Conservation (phyloP, 441 rosid species). For the Pelargonium fulgidum region DNA sequence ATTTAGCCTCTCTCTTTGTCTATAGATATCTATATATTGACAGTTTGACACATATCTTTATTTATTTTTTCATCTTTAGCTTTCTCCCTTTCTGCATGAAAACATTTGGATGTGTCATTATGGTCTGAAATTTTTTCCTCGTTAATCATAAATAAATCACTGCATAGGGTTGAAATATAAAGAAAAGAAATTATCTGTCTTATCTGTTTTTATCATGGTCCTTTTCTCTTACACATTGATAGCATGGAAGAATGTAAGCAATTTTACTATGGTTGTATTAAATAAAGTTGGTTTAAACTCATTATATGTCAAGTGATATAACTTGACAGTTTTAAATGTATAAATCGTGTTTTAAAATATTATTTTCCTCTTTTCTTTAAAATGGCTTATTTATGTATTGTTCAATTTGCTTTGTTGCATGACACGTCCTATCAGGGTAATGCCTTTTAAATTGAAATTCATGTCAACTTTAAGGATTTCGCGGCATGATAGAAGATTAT, state of each 20-base stretch:
- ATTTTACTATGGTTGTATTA: neutral
- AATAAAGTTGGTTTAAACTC: neutral
- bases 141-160: neutral
- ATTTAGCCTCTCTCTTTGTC: neutral
- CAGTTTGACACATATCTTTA: no score
- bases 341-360: neutral
- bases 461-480: neutral
- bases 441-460: neutral
- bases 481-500: neutral
- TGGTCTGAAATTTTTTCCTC: no score
- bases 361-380: constrained; percentile 4
- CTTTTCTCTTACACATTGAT: neutral
- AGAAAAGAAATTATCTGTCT: neutral
- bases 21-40: no score
- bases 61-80: no score
- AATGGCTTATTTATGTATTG: neutral
- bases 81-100: no score
- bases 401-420: no score
- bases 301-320: constrained; percentile 1
- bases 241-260: neutral
- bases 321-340: neutral
- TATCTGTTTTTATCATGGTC: neutral
- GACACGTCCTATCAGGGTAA: no score
- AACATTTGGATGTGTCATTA: no score
- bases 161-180: constrained; percentile 2